Percentiles rank a stretch among this genome's conserved stretches.
These are phyloP conservation scores for Pseudogymnoascus verrucosus DNA, from an alignment of 2,329 filamentous ascomycete species.

Conservation along the genomic window DNA sequence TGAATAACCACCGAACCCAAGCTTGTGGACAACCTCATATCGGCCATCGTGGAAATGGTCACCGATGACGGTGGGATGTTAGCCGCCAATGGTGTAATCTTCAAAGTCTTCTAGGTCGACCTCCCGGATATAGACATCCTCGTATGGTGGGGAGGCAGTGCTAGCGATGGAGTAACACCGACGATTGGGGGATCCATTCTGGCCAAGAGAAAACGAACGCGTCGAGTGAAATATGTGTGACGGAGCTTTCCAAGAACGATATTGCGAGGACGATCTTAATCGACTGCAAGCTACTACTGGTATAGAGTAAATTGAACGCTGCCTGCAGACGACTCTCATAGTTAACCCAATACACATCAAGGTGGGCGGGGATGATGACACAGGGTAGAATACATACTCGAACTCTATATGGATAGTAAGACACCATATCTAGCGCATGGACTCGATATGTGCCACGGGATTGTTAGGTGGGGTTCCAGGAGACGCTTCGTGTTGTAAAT, in stretches of 20 bases:
- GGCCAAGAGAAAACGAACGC: background rate
- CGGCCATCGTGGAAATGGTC: conserved; percentile 34
- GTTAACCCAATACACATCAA: background rate
- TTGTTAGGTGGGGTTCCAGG: background rate
- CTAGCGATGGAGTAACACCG: background rate
- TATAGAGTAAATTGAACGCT: background rate
- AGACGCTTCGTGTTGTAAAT: background rate
- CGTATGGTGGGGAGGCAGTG: background rate
- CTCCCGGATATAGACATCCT: background rate
- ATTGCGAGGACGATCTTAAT: background rate
- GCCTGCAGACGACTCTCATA: background rate
- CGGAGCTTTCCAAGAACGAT: background rate
- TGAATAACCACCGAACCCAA: conserved; percentile 37
- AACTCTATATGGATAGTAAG: background rate
- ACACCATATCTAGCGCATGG: background rate
- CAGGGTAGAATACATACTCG: background rate
- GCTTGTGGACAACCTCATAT: conserved; percentile 37
- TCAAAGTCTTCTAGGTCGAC: conserved; percentile 8
- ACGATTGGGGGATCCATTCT: background rate
- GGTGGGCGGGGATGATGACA: background rate
- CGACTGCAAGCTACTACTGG: background rate
- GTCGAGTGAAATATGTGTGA: background rate
- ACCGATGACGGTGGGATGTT: conserved; percentile 35
- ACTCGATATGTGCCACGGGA: background rate
- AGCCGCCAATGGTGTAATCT: conserved; percentile 29